phyloP scores from a whole-genome alignment of 2,329 filamentous ascomycete genomes.

The Cercospora nicotianae region DNA sequence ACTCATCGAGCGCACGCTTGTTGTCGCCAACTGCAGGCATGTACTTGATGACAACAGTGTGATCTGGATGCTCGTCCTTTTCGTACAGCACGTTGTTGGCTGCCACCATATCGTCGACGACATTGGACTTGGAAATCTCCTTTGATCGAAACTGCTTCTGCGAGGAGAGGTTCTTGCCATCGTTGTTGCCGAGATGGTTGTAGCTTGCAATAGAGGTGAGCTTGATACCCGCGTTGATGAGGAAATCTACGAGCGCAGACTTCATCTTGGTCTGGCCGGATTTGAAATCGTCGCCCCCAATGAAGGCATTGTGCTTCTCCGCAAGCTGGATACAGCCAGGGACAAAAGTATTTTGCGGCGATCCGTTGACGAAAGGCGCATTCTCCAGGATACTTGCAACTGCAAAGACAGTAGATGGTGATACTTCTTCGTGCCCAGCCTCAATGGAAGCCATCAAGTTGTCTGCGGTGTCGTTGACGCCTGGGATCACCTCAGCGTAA shows the following conservation, averaged over 20 bases:
- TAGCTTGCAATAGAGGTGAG: slow-evolving; percentile 97
- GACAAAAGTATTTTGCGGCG: slow-evolving; percentile 98
- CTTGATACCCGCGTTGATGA: slow-evolving; percentile 98
- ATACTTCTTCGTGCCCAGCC: slow-evolving; percentile 82
- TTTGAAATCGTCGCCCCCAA: slow-evolving; percentile 99
- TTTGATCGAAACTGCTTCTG: slow-evolving; percentile 99
- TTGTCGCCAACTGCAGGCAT: slow-evolving; percentile 98
- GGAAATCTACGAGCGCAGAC: slow-evolving; percentile 94
- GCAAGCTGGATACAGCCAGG: slow-evolving; percentile 88
- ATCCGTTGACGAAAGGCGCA: slow-evolving; percentile 96
- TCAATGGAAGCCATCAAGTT: slow-evolving; percentile 89
- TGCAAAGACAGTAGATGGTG: slow-evolving; percentile 93
- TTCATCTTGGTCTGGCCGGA: slow-evolving; percentile 99
- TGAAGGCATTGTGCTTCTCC: slow-evolving; percentile 81
- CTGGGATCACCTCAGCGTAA: slow-evolving; percentile 81
- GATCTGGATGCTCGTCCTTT: slow-evolving; percentile 90
- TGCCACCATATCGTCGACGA: slow-evolving; percentile 99
- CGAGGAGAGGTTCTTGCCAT: slow-evolving; percentile 97
- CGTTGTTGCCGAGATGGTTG: slow-evolving; percentile 99
- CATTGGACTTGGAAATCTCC: slow-evolving; percentile 99
- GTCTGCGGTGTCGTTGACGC: slow-evolving; percentile 94
- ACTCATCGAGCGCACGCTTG: slow-evolving; percentile 98
- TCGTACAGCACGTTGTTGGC: slow-evolving; percentile 90
- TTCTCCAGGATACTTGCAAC: slow-evolving; percentile 90
- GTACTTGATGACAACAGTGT: slow-evolving; percentile 99